These are phyloP conservation scores for Talaromyces islandicus DNA, from an alignment of 2,329 filamentous ascomycete genomes.

Conservation along the genomic window DNA sequence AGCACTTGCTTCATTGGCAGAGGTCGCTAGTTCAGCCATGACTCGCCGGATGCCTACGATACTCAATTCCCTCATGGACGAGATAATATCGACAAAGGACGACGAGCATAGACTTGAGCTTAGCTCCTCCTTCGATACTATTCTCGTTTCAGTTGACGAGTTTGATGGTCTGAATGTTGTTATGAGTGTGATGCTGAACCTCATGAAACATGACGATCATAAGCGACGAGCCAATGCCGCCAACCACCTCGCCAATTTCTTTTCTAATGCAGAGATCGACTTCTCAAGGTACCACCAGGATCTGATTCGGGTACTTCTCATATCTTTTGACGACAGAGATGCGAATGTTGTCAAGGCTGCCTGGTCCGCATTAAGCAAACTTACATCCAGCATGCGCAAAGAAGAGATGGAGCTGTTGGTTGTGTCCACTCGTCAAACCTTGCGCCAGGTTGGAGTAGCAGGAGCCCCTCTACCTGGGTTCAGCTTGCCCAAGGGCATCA, in stretches of 20 bases:
- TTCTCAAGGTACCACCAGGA: constrained; percentile 96
- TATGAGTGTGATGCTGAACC: constrained; percentile 84
- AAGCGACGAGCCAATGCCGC: constrained; percentile 72
- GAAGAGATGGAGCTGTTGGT: constrained; percentile 97
- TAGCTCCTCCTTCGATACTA: constrained; percentile 75
- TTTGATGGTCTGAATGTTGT: constrained; percentile 91
- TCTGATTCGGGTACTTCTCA: constrained; percentile 80
- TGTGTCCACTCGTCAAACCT: constrained; percentile 73
- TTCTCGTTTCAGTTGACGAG: constrained; percentile 89
- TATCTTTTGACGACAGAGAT: constrained; percentile 87
- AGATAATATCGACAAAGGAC: constrained; percentile 68
- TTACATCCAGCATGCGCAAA: constrained; percentile 86
- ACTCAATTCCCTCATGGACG: constrained; percentile 90
- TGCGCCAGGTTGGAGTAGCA: constrained; percentile 82
- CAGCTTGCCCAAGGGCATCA: constrained; percentile 89
- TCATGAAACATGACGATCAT: constrained; percentile 92
- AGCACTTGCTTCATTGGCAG: constrained; percentile 84
- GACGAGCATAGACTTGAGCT: constrained; percentile 69
- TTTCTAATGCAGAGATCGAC: constrained; percentile 71
- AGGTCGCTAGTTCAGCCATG: constrained; percentile 87
- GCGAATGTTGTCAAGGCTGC: constrained; percentile 77
- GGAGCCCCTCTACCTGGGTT: constrained; percentile 84
- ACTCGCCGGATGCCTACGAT: constrained; percentile 83
- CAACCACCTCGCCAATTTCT: constrained; percentile 78
- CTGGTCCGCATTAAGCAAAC: constrained; percentile 78